phyloP scores from a whole-genome alignment of 495 filamentous ascomycete genomes.

The Neurospora tetraspora region DNA sequence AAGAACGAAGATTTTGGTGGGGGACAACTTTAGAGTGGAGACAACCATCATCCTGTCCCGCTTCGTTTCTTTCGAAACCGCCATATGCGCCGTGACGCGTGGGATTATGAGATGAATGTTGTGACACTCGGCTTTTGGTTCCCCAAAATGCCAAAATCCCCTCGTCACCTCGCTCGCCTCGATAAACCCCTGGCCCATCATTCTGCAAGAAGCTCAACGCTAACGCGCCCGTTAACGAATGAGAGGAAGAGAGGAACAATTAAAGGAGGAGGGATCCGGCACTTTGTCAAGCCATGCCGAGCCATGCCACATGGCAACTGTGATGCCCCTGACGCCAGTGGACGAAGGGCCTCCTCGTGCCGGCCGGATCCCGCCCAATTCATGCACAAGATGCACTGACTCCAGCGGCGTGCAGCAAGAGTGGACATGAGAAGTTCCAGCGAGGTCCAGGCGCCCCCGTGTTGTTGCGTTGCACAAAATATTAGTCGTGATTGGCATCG shows the following conservation, averaged over 20 bases:
- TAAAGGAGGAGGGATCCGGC: background rate
- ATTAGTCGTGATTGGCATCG: background rate
- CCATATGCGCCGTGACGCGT: background rate
- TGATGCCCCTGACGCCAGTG: background rate
- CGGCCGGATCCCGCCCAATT: background rate
- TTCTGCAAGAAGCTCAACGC: background rate
- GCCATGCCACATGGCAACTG: background rate
- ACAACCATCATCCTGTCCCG: background rate
- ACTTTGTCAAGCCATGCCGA: background rate
- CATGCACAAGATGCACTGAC: background rate
- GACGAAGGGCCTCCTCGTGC: background rate
- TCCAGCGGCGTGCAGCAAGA: background rate
- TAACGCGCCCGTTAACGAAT: background rate
- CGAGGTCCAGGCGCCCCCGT: background rate
- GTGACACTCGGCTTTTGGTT: background rate
- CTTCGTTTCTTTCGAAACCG: background rate
- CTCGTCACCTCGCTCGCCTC: background rate
- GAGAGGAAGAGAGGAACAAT: background rate
- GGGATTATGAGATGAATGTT: background rate
- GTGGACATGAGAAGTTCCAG: background rate
- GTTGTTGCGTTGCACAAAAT: background rate
- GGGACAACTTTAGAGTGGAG: too few relatives aligned
- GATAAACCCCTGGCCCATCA: background rate
- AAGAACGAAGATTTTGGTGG: too few relatives aligned
- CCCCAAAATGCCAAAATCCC: background rate